Evolutionary conservation across 495 filamentous ascomycete genomes (phyloP), one percentile per base, ranked within the genome.

Genomic region (Friedmanniomyces endolithicus): DNA sequence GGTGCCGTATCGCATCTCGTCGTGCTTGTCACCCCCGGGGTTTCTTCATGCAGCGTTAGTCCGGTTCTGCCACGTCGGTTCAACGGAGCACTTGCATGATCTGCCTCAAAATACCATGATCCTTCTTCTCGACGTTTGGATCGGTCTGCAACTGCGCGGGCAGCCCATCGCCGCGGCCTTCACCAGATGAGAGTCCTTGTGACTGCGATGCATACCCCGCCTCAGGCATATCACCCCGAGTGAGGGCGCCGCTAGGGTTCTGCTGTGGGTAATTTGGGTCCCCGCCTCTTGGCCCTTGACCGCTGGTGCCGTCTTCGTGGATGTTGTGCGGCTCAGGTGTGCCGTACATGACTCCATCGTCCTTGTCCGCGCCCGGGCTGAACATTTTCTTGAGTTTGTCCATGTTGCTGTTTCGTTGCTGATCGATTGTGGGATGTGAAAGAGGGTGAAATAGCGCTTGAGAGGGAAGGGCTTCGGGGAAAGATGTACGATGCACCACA

Each of bases 311-410:
- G 20, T 23, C 45, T 29, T 24, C 20, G 45, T 48, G 45, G 6
- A 29, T 24, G 45, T 48, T 48, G 7, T 48, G 6, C 14, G 24
- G 48, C 48, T 50, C 48, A 6, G 52, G 24, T 39, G 52, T 37
- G 31, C 60, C 60, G 46, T 60, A 63, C 33, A 53, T 39, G 41
- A 53, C 31, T 27, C 62, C 57, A 25, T 57, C 50, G 35, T 59
- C 59, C 43, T 65, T 52, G 14, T 50, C 40, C 9, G 52, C 31
- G 27, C 62, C 49, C 37, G 51, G 52, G 37, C 47, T 53, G 40
- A 69, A 48, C 41, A 63, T 58, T 17, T 48, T 50, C 62, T 65
- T 67, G 19, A 69, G 33, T 52, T 64, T 67, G 24, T 67, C 64
- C 67, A 69, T 69, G 52, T 23, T 54, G 27, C 27, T 29, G 22